Conservation (phyloP, 202 grass and related monocot species). For the Hordeum pubiflorum region DNA sequence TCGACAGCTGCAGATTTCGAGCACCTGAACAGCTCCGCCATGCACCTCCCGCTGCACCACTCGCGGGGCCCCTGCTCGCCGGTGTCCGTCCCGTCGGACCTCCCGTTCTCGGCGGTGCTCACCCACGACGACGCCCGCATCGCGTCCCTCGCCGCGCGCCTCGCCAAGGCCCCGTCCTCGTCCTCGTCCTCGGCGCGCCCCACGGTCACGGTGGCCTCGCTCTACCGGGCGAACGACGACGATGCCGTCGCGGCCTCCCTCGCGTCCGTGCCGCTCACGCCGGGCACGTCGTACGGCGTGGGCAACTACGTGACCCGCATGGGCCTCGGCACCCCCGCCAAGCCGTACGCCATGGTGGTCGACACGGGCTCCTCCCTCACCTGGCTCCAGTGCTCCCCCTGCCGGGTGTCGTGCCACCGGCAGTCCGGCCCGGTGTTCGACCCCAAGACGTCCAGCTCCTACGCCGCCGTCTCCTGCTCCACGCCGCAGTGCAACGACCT, state of each 20-base stretch:
- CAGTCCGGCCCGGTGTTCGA: conserved; percentile 60
- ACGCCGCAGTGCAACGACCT: conserved; percentile 45
- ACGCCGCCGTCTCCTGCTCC: conserved; percentile 53
- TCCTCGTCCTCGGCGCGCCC: conserved; percentile 10
- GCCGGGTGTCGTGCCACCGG: conserved; percentile 58
- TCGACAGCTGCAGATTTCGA: conserved; percentile 45
- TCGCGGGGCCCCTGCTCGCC: conserved; percentile 64
- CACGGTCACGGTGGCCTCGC: background rate
- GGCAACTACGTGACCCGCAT: conserved; percentile 85
- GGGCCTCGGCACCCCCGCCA: conserved; percentile 64
- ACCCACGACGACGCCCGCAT: conserved; percentile 47
- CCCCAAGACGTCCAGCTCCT: conserved; percentile 51
- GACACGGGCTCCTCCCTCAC: conserved; percentile 88
- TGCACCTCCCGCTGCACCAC: conserved; percentile 65
- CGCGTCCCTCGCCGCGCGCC: conserved; percentile 34
- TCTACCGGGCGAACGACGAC: background rate
- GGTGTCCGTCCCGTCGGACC: conserved; percentile 28
- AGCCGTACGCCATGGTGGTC: conserved; percentile 68
- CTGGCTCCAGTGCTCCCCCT: conserved; percentile 88
- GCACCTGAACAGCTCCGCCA: conserved; percentile 39
- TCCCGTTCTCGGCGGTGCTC: conserved; percentile 35
- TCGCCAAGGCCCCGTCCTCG: conserved; percentile 35
- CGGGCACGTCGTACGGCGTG: conserved; percentile 60
- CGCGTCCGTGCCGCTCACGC: conserved; percentile 57
- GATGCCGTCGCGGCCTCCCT: background rate